Evolutionary conservation across 176 grass and related monocot genomes (phyloP).

Genomic region (Musa troglodytarum): DNA sequence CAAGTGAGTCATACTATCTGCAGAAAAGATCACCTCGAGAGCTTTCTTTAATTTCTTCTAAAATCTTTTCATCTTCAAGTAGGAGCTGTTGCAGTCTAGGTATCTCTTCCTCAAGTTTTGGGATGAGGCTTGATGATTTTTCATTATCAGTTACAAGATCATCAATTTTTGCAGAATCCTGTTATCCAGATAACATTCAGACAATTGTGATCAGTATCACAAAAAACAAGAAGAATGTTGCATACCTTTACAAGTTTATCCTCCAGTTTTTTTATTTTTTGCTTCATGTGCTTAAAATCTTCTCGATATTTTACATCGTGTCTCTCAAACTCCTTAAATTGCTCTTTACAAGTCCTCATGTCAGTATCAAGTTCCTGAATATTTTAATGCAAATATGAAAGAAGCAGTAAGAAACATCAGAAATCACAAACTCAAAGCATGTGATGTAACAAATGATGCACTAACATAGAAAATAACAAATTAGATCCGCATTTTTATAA

Average conservation of each 20-base stretch:
- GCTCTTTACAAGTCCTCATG: constrained; percentile 81
- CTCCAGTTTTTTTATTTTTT: constrained; percentile 79
- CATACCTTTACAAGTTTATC: constrained; percentile 85
- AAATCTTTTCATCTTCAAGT: constrained; percentile 61
- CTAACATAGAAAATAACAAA: neutral
- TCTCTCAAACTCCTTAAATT: constrained; percentile 87
- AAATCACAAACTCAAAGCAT: neutral
- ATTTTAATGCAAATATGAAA: constrained; percentile 4
- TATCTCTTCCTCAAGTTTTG: constrained; percentile 65
- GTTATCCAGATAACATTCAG: constrained; percentile 10
- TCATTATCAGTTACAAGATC: constrained; percentile 53
- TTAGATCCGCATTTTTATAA: neutral
- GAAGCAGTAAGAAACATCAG: constrained; percentile 19
- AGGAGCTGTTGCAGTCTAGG: constrained; percentile 66
- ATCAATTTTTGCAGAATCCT: constrained; percentile 68
- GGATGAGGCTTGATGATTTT: constrained; percentile 64
- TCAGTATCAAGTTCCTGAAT: constrained; percentile 66
- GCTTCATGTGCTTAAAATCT: constrained; percentile 82
- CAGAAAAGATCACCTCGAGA: constrained; percentile 47
- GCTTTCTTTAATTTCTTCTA: constrained; percentile 71
- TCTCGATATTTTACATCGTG: constrained; percentile 78
- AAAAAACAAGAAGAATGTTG: neutral
- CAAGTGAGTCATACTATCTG: neutral
- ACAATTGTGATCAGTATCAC: neutral
- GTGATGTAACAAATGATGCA: no score